phyloP scores from a whole-genome alignment of 2,329 filamentous ascomycete genomes.

The Pseudogymnoascus destructans region DNA sequence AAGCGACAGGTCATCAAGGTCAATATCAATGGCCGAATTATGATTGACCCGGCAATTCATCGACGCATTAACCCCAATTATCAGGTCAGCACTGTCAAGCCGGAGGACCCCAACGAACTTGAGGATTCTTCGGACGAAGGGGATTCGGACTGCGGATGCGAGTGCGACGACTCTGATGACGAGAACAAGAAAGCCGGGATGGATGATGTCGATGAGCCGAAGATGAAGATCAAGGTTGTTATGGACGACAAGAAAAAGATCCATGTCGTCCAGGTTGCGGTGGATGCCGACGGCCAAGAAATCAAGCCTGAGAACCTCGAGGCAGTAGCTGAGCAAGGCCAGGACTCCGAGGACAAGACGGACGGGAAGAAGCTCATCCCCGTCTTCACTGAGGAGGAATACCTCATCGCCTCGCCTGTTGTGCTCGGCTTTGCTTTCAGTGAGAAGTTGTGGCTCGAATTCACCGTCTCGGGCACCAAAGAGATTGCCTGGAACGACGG shows the following conservation, averaged over 20 bases:
- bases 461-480: constrained; percentile 63
- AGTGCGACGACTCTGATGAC: constrained; percentile 30
- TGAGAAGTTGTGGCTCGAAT: constrained; percentile 84
- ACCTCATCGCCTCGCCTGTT: constrained; percentile 70
- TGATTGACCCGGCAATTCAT: constrained; percentile 76
- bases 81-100: constrained; percentile 57
- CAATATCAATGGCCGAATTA: constrained; percentile 74
- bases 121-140: constrained; percentile 36
- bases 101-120: constrained; percentile 52
- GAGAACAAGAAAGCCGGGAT: constrained; percentile 24
- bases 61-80: constrained; percentile 81
- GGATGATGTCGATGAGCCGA: constrained; percentile 22
- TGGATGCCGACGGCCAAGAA: constrained; percentile 42
- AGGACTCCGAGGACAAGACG: constrained; percentile 20
- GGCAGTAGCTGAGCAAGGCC: constrained; percentile 17
- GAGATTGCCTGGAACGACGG: constrained; percentile 77
- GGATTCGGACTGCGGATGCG: constrained; percentile 31
- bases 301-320: constrained; percentile 36
- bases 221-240: constrained; percentile 26
- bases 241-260: constrained; percentile 37
- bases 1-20: constrained; percentile 64
- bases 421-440: constrained; percentile 78
- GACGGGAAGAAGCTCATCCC: constrained; percentile 27
- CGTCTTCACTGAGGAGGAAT: constrained; percentile 68
- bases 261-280: constrained; percentile 39